Conservation (phyloP, 2,329 filamentous ascomycete species). For the Talaromyces sp. region DNA sequence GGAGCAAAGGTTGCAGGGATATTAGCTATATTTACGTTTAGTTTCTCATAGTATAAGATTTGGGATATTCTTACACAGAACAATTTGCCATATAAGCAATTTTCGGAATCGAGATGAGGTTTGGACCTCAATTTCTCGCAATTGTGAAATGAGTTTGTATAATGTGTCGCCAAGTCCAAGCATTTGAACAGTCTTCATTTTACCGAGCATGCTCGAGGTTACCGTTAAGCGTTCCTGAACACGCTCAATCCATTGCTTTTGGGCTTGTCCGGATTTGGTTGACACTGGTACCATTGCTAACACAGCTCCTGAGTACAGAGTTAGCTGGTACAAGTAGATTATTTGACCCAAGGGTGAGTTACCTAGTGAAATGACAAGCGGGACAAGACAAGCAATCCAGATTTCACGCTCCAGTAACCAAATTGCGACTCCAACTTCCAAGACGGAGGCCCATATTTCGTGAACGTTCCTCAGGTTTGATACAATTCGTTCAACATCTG, state of each 20-base stretch:
- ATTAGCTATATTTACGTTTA: constrained; percentile 27
- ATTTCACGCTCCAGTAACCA: constrained; percentile 5
- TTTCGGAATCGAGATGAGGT: not conserved
- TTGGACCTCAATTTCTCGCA: not conserved
- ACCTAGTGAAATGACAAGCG: constrained; percentile 43
- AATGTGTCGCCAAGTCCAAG: not conserved
- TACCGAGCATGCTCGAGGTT: not conserved
- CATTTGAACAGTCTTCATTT: not conserved
- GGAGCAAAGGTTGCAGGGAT: constrained; percentile 40
- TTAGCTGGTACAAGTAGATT: not conserved
- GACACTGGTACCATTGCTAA: not conserved
- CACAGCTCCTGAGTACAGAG: constrained; percentile 31
- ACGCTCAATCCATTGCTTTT: constrained; percentile 4
- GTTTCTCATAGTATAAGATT: too few relatives aligned
- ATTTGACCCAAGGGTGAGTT: not conserved
- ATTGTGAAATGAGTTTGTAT: constrained; percentile 23
- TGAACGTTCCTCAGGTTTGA: constrained; percentile 41
- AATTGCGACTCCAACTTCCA: constrained; percentile 2
- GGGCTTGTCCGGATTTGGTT: not conserved
- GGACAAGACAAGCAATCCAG: constrained; percentile 2
- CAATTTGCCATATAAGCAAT: constrained; percentile 4
- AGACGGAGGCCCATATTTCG: constrained; percentile 40
- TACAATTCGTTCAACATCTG: constrained; percentile 45
- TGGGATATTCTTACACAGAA: not conserved
- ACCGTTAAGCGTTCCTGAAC: not conserved